phyloP scores from a whole-genome alignment of 805 yeast species.

The Priceomyces melissophilus region DNA sequence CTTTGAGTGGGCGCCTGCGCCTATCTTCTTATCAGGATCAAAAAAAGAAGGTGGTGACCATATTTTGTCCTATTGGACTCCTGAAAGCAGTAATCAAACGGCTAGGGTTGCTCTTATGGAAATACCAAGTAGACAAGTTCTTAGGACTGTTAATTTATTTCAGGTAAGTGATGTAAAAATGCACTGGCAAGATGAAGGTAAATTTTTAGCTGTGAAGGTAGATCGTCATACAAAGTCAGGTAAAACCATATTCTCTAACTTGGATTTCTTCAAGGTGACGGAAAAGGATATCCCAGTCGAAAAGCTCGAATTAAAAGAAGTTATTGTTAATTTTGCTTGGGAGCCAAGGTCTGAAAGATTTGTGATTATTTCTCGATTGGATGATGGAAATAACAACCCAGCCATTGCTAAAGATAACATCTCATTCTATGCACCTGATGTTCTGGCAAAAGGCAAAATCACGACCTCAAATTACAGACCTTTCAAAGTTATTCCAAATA shows the following conservation, averaged over 20 bases:
- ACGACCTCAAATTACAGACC: conserved; percentile 52
- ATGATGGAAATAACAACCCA: conserved; percentile 54
- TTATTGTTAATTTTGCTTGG: conserved; percentile 88
- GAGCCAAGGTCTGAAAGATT: conserved; percentile 92
- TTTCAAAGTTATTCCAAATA: conserved; percentile 56
- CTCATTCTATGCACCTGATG: conserved; percentile 81
- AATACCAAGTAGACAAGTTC: conserved; percentile 73
- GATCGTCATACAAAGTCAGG: conserved; percentile 95
- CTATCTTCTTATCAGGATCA: conserved; percentile 61
- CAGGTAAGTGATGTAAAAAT: conserved; percentile 88
- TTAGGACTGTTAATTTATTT: conserved; percentile 90
- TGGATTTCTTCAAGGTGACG: conserved; percentile 83
- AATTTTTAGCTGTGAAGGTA: conserved; percentile 85
- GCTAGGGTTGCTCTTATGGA: conserved; percentile 92
- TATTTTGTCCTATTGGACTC: conserved; percentile 92
- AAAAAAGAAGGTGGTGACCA: conserved; percentile 55
- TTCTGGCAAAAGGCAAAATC: conserved; percentile 47
- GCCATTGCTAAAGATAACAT: conserved; percentile 65
- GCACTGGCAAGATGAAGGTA: conserved; percentile 91
- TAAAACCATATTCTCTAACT: conserved; percentile 85
- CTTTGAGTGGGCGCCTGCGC: conserved; percentile 93
- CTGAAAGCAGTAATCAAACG: conserved; percentile 87
- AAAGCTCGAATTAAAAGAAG: conserved; percentile 87
- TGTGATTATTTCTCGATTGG: conserved; percentile 66
- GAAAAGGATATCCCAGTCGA: conserved; percentile 95